Conservation (phyloP, 805 yeast genomes). For the Pichia scutulata region DNA sequence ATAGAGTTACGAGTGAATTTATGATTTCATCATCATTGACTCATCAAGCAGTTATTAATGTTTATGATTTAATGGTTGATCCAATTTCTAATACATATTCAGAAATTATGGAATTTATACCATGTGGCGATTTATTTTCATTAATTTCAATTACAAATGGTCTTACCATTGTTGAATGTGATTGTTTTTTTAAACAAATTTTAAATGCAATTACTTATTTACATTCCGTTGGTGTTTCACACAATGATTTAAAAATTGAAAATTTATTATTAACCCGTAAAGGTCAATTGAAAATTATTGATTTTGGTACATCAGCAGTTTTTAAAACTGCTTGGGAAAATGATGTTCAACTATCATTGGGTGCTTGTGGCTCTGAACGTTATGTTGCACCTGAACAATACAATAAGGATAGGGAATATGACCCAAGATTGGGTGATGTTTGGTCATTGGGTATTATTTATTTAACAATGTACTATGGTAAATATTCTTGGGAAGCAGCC, state of each 20-base stretch:
- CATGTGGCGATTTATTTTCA: constrained; percentile 74
- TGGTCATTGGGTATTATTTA: constrained; percentile 85
- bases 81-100: constrained; percentile 60
- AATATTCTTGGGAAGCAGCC: constrained; percentile 32
- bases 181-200: constrained; percentile 84
- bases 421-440: constrained; percentile 73
- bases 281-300: constrained; percentile 67
- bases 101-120: constrained; percentile 94
- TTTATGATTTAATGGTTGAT: constrained; percentile 73
- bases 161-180: constrained; percentile 62
- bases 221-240: constrained; percentile 90
- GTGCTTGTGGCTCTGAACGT: constrained; percentile 85
- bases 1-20: constrained; percentile 83
- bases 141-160: constrained; percentile 46
- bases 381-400: constrained; percentile 92
- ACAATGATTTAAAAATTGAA: constrained; percentile 88
- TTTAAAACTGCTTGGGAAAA: constrained; percentile 86
- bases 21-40: constrained; percentile 74
- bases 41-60: constrained; percentile 69
- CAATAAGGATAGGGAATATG: constrained; percentile 44
- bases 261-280: constrained; percentile 62
- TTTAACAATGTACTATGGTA: constrained; percentile 49
- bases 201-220: constrained; percentile 75
- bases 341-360: constrained; percentile 56
- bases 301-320: constrained; percentile 88